Evolutionary conservation across 129 eudicot genomes (phyloP), one percentile per base, ranked within the genome.

Genomic region (Silybum marianum): DNA sequence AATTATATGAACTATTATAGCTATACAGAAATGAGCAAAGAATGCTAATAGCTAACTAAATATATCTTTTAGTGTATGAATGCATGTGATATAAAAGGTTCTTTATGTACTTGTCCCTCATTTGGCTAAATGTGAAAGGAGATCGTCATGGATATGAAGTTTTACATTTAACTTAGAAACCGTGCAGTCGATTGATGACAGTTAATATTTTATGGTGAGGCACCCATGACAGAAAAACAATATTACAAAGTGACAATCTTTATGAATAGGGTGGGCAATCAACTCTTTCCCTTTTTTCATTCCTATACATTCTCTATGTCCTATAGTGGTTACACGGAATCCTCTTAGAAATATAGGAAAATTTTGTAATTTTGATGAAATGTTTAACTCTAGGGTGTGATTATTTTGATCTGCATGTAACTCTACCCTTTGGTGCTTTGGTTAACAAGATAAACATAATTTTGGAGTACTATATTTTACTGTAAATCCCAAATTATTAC

Each of bases 11-110:
- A 72, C 63, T 36, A 71, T 14, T 24, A 38, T 60, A 60, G 19
- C 9, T 60, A 72, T 25, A 23, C 8, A 68, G 19, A 25, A 25
- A 18, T 38, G 40, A 66, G 54, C 46, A 63, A 58, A 10, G 2
- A 69, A 79, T 79, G 75, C 28, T 18, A 28, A 66, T 12, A 16
- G 75, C 26, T 16, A 26, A 66, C 19, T 28, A 66, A 42, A 78
- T 78, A 68, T 18, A 44, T 69, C 80, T 76, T 21, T n/a, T 77
- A 63, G 39, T 38, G 38, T 73, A 40, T 63, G 36, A 74, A 73
- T 73, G 74, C 79, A 81, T 81, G 78, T 19, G 62, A 22, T 60
- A 18, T 25, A 18, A 42, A 80, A 44, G 16, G 66, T 71, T 36
- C 11, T 71, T 51, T 80, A 66, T 71, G 26, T 36, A n/a, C 72